Evolutionary conservation across 2,329 filamentous ascomycete species (phyloP).

Genomic region (Nannizziopsis barbatae): DNA sequence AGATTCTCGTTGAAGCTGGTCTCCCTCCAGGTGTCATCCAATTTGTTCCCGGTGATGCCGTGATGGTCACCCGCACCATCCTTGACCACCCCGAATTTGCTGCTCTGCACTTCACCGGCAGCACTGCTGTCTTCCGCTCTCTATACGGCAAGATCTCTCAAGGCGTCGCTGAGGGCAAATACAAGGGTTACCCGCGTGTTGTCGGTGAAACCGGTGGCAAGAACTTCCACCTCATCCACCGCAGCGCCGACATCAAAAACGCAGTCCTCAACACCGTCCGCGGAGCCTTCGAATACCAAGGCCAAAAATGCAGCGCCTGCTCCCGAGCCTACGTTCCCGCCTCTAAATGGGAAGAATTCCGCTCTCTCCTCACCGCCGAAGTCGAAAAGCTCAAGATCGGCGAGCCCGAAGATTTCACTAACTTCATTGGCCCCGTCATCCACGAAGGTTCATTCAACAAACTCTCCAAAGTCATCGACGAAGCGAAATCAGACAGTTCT

Average conservation of each 20-base stretch:
- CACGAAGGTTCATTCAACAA: conserved; percentile 73
- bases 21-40: conserved; percentile 84
- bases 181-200: conserved; percentile 74
- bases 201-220: conserved; percentile 88
- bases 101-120: conserved; percentile 90
- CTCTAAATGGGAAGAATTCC: conserved; percentile 63
- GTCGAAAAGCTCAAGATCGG: conserved; percentile 61
- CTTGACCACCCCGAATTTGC: conserved; percentile 71
- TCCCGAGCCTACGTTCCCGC: conserved; percentile 68
- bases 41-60: conserved; percentile 81
- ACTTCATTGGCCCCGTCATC: conserved; percentile 83
- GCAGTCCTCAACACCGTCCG: conserved; percentile 73
- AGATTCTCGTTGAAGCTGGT: conserved; percentile 83
- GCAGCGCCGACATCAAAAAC: conserved; percentile 64
- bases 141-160: conserved; percentile 77
- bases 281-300: conserved; percentile 81
- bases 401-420: conserved; percentile 55
- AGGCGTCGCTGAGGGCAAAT: conserved; percentile 70
- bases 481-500: conserved; percentile 64
- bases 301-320: conserved; percentile 82
- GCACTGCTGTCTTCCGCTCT: conserved; percentile 78
- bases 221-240: conserved; percentile 81
- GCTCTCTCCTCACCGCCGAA: conserved; percentile 55
- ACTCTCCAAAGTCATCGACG: conserved; percentile 63
- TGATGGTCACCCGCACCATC: conserved; percentile 66